Percentiles rank a stretch among this genome's conserved stretches.
Conservation (phyloP, 345 rosid genomes). For the Euphorbia tirucalli region DNA sequence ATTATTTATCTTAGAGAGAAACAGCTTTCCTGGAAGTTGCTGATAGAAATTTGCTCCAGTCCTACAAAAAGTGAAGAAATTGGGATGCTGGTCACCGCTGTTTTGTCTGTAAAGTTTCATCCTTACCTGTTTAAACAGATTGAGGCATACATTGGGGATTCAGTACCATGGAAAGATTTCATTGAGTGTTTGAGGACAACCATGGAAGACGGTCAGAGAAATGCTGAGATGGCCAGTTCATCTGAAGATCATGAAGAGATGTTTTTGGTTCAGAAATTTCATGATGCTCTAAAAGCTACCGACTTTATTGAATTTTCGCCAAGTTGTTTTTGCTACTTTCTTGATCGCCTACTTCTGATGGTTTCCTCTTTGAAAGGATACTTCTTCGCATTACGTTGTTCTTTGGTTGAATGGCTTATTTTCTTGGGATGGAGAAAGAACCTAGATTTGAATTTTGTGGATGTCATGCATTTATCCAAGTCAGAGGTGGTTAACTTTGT, state of each 20-base stretch:
- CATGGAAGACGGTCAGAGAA: background rate
- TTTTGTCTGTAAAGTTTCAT: background rate
- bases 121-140: background rate
- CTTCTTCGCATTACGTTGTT: background rate
- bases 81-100: background rate
- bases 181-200: background rate
- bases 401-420: conserved; percentile 7
- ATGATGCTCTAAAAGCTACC: background rate
- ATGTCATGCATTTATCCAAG: background rate
- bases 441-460: background rate
- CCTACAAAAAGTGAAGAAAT: too few relatives aligned
- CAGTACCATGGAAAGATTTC: background rate
- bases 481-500: background rate
- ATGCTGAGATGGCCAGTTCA: too few relatives aligned
- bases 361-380: background rate
- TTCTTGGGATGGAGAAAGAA: background rate
- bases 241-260: background rate
- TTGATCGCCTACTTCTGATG: background rate
- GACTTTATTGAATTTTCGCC: background rate
- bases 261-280: background rate
- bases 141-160: background rate
- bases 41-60: background rate
- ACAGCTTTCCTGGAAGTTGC: background rate
- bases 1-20: background rate
- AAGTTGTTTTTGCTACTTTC: background rate